phyloP scores from a whole-genome alignment of 768 basidiomycete species.

The Tubosaeta sp. region DNA sequence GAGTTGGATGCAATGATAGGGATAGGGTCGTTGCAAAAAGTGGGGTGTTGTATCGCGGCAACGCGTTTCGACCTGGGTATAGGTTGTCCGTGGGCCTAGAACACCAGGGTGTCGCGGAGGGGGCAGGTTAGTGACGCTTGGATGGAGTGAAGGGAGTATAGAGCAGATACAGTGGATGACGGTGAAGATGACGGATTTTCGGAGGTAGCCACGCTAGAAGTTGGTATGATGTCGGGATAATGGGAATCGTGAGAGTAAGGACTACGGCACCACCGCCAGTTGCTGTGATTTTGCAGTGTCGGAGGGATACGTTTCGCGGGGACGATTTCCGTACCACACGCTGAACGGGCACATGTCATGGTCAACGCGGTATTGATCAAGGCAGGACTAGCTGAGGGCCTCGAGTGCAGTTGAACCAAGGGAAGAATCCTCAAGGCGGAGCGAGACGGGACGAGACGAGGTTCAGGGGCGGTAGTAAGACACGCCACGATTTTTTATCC shows the following conservation, averaged over 20 bases:
- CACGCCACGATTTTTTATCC: no score
- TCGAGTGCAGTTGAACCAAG: no score
- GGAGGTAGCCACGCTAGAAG: neutral
- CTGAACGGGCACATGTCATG: constrained; percentile 33
- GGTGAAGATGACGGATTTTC: constrained; percentile 4
- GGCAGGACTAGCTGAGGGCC: no score
- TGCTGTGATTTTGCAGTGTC: constrained; percentile 80
- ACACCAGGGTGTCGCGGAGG: constrained; percentile 40
- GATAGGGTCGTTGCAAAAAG: constrained; percentile 44
- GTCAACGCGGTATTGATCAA: neutral
- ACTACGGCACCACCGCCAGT: constrained; percentile 90
- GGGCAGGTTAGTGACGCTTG: constrained; percentile 22
- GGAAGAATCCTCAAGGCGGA: no score
- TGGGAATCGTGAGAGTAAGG: constrained; percentile 92
- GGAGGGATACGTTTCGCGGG: constrained; percentile 83
- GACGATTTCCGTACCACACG: constrained; percentile 84
- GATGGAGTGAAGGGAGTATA: constrained; percentile 28
- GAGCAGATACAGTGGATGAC: constrained; percentile 8
- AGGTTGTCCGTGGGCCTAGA: constrained; percentile 60
- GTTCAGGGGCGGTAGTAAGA: no score
- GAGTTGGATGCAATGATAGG: constrained; percentile 68
- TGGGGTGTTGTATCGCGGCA: constrained; percentile 27
- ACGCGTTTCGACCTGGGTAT: constrained; percentile 63
- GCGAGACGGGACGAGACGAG: no score
- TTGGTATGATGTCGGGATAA: constrained; percentile 75